Evolutionary conservation across 2,329 filamentous ascomycete species (phyloP).

Genomic region (Zymoseptoria crescenta): DNA sequence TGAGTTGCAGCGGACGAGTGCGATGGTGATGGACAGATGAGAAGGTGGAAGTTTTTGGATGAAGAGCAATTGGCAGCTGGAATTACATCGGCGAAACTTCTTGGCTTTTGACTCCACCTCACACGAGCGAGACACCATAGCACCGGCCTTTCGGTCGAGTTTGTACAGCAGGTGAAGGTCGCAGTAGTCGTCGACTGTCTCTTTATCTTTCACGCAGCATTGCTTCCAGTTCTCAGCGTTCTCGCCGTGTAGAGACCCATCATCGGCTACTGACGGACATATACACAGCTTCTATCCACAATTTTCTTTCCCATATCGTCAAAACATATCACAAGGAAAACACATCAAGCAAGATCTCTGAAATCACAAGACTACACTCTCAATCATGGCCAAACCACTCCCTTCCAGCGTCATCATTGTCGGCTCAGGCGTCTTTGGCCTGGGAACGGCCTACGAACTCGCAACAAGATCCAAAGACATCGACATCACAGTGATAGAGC

Average conservation of each 20-base stretch:
- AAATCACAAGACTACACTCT: background rate
- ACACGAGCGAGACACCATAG: background rate
- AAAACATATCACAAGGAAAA: background rate
- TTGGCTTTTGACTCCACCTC: background rate
- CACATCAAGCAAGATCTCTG: background rate
- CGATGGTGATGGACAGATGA: background rate
- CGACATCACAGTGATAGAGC: constrained; percentile 51
- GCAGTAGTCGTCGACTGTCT: background rate
- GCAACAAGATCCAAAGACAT: constrained; percentile 50
- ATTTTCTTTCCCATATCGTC: background rate
- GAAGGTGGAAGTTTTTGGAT: background rate
- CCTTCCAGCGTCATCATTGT: constrained; percentile 43
- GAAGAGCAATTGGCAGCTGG: background rate
- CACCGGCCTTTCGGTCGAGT: background rate
- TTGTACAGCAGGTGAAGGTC: background rate
- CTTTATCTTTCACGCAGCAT: background rate
- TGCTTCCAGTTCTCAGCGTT: background rate
- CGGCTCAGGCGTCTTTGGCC: constrained; percentile 48
- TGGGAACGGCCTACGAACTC: constrained; percentile 64
- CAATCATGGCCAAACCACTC: background rate
- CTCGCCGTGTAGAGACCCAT: background rate
- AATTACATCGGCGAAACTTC: background rate
- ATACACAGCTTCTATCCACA: background rate
- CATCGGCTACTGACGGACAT: background rate
- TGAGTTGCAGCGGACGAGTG: constrained; percentile 6